A percentile compares a stretch with the other conserved stretches of the same genome.
Conservation (phyloP, 2,329 filamentous ascomycete genomes). For the Colletotrichum sp. region DNA sequence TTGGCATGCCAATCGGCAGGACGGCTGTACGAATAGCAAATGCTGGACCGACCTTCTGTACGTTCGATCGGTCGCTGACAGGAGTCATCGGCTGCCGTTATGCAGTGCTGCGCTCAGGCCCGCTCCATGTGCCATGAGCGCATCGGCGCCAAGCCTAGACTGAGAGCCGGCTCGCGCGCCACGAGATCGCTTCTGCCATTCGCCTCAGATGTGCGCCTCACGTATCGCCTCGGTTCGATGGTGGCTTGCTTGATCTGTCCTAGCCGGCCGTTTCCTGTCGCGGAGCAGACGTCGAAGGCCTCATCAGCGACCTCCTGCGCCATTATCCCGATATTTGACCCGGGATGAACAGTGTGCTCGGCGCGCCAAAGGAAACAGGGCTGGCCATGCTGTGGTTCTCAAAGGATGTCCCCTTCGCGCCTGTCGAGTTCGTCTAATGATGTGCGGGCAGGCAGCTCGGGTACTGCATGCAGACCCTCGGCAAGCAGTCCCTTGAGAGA, state of each 20-base stretch:
- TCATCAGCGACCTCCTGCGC: neutral
- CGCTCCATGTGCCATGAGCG: neutral
- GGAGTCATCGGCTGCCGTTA: neutral
- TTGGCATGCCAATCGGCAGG: conserved; percentile 8
- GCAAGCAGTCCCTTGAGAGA: conserved; percentile 16
- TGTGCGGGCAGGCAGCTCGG: neutral
- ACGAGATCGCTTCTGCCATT: neutral
- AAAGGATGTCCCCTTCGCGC: conserved; percentile 1
- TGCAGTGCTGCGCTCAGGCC: conserved; percentile 1
- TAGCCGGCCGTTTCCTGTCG: neutral
- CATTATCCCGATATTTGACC: neutral
- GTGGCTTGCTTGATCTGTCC: neutral
- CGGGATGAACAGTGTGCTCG: neutral
- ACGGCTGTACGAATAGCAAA: neutral
- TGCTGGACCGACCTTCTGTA: neutral
- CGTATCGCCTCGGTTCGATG: neutral
- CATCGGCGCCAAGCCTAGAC: neutral
- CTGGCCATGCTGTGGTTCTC: neutral
- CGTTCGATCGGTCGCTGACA: neutral
- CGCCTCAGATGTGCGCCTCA: neutral
- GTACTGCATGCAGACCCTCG: neutral
- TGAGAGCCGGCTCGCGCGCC: neutral
- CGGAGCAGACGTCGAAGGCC: neutral
- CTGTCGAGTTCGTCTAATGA: conserved; percentile 15
- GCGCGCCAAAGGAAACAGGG: neutral